Conservation (phyloP, 306 rosid genomes). For the Sesbania bispinosa region DNA sequence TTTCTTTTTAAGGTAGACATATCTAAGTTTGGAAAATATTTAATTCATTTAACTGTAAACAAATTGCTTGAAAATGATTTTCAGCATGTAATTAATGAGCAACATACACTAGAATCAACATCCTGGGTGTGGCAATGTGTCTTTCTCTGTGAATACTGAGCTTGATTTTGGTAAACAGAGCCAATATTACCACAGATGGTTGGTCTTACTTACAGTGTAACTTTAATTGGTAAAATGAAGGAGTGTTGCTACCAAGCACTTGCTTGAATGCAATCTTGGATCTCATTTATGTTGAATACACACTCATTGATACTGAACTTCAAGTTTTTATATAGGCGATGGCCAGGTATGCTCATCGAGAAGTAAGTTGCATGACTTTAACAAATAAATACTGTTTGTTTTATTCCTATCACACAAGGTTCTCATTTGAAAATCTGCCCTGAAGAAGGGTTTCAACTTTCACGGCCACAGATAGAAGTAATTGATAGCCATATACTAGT, state of each 20-base stretch:
- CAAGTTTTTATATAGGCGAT: no score
- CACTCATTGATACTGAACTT: no score
- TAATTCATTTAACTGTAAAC: background rate
- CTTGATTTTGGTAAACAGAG: slow-evolving; percentile 5
- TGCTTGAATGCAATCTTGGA: background rate
- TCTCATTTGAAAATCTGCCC: no score
- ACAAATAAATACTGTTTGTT: no score
- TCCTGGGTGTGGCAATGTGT: background rate
- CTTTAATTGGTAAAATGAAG: background rate
- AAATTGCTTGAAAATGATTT: background rate
- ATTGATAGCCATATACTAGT: background rate
- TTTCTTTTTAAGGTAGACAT: background rate
- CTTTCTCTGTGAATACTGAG: slow-evolving; percentile 6
- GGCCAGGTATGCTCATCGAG: no score
- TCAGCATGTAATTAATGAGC: background rate
- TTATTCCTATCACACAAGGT: no score
- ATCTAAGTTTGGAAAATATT: background rate
- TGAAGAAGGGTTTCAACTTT: background rate
- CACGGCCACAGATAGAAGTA: slow-evolving; percentile 26
- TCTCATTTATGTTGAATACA: slow-evolving; percentile 4
- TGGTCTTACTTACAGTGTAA: no score
- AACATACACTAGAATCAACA: background rate
- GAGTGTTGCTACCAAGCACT: background rate
- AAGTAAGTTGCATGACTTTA: no score
- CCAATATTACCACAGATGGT: background rate